These are phyloP conservation scores for Domatiomyces catenatus DNA, from an alignment of 2,329 filamentous ascomycete genomes.

Conservation along the genomic window DNA sequence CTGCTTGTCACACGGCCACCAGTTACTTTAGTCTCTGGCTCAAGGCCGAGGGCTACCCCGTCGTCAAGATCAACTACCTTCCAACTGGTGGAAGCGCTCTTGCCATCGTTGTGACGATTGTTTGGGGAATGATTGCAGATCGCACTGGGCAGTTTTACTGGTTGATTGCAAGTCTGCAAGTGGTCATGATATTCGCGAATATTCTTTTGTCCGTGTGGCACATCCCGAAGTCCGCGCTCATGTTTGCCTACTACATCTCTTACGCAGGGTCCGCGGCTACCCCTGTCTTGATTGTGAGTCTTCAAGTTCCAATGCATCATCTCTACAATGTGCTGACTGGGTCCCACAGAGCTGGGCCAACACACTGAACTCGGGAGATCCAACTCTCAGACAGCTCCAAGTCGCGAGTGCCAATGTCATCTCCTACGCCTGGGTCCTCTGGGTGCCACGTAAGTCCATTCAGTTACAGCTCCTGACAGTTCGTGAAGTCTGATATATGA, in stretches of 20 bases:
- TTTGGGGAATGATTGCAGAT: not conserved
- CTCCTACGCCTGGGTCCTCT: too few relatives aligned
- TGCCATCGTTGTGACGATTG: constrained; percentile 26
- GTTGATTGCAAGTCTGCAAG: not conserved
- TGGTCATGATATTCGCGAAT: not conserved
- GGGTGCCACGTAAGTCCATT: too few relatives aligned
- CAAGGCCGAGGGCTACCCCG: constrained; percentile 33
- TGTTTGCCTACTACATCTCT: constrained; percentile 1
- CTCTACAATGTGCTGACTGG: too few relatives aligned
- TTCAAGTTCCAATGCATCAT: too few relatives aligned
- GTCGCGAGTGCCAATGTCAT: too few relatives aligned
- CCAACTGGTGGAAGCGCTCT: constrained; percentile 36
- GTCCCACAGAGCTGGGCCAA: too few relatives aligned
- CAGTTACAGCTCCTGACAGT: too few relatives aligned
- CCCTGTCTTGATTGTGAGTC: not conserved
- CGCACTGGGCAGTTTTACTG: not conserved
- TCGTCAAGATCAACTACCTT: constrained; percentile 36
- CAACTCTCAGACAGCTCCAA: too few relatives aligned
- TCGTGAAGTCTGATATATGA: too few relatives aligned
- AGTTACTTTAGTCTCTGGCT: constrained; percentile 40
- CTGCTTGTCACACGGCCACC: not conserved
- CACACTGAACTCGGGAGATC: too few relatives aligned
- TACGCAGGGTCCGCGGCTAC: not conserved
- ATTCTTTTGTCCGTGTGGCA: constrained; percentile 1
- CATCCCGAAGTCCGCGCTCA: constrained; percentile 1